phyloP scores from a whole-genome alignment of 2,329 filamentous ascomycete genomes.

The Monosporascus sp. region DNA sequence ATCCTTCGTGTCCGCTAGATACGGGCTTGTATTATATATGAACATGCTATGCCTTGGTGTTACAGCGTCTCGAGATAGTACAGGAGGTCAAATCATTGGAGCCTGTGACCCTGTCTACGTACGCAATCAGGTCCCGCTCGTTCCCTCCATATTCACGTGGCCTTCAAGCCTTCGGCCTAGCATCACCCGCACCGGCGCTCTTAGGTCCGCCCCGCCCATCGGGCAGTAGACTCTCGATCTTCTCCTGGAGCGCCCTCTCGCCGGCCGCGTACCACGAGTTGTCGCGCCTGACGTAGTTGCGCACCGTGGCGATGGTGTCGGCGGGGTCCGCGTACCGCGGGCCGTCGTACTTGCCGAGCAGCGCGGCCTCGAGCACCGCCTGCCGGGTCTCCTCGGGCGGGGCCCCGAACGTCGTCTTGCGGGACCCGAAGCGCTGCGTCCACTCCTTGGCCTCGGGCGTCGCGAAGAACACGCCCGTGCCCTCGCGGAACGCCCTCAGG shows the following conservation, averaged over 20 bases:
- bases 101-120: background rate
- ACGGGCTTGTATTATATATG: too few relatives aligned
- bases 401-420: slow-evolving; percentile 14
- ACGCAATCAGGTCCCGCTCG: background rate
- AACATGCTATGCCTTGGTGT: too few relatives aligned
- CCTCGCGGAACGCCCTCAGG: slow-evolving; percentile 15
- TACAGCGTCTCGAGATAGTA: background rate
- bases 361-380: slow-evolving; percentile 30
- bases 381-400: slow-evolving; percentile 17
- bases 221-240: slow-evolving; percentile 21
- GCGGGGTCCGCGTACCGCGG: slow-evolving; percentile 22
- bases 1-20: too few relatives aligned
- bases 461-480: slow-evolving; percentile 35
- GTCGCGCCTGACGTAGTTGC: slow-evolving; percentile 32
- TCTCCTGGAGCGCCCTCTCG: slow-evolving; percentile 19
- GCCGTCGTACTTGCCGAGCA: slow-evolving; percentile 33
- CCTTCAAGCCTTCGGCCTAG: slow-evolving; percentile 12
- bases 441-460: slow-evolving; percentile 26
- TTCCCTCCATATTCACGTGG: background rate
- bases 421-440: slow-evolving; percentile 10
- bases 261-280: slow-evolving; percentile 24
- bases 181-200: background rate
- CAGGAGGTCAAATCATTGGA: slow-evolving; percentile 1
- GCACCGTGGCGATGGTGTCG: slow-evolving; percentile 26
- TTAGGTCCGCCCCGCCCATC: background rate